phyloP scores from a whole-genome alignment of 2,329 filamentous ascomycete genomes.

The Neofusicoccum umdonicola region DNA sequence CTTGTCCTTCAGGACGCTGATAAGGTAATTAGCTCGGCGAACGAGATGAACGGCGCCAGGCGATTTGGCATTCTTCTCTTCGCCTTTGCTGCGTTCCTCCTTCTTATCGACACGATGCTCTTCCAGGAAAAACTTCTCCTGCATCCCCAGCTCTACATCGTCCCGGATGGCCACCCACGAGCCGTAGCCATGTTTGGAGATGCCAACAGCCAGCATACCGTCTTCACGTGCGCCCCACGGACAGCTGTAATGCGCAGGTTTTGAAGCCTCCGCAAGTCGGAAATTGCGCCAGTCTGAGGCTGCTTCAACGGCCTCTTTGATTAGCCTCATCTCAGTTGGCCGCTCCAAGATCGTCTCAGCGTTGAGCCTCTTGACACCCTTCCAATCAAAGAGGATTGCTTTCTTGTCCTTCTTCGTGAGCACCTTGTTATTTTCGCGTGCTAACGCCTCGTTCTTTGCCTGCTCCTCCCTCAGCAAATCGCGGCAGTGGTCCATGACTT shows the following conservation, averaged over 20 bases:
- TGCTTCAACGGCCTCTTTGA: conserved; percentile 69
- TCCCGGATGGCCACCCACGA: conserved; percentile 95
- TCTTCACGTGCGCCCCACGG: conserved; percentile 92
- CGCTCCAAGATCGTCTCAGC: conserved; percentile 93
- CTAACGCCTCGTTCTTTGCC: conserved; percentile 59
- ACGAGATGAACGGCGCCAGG: conserved; percentile 97
- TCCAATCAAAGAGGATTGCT: conserved; percentile 91
- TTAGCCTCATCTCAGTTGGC: conserved; percentile 80
- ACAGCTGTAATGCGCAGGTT: conserved; percentile 86
- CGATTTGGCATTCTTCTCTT: conserved; percentile 73
- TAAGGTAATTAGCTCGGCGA: conserved; percentile 87
- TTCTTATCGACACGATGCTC: conserved; percentile 99
- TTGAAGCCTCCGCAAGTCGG: conserved; percentile 85
- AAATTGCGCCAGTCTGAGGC: conserved; percentile 72
- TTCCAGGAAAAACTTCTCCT: conserved; percentile 91
- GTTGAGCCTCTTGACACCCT: conserved; percentile 90
- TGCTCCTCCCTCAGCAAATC: conserved; percentile 71
- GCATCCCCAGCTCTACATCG: conserved; percentile 79
- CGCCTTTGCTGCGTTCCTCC: conserved; percentile 77
- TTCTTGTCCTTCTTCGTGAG: conserved; percentile 97
- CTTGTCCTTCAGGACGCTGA: conserved; percentile 92
- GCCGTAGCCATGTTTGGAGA: conserved; percentile 89
- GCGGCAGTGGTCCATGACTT: conserved; percentile 72
- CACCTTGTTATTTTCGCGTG: conserved; percentile 71
- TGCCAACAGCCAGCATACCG: conserved; percentile 93